Percentiles rank a stretch among this genome's conserved stretches.
Evolutionary conservation across 1,139 yeast species (phyloP).

Genomic region (Kazachstania sp.): DNA sequence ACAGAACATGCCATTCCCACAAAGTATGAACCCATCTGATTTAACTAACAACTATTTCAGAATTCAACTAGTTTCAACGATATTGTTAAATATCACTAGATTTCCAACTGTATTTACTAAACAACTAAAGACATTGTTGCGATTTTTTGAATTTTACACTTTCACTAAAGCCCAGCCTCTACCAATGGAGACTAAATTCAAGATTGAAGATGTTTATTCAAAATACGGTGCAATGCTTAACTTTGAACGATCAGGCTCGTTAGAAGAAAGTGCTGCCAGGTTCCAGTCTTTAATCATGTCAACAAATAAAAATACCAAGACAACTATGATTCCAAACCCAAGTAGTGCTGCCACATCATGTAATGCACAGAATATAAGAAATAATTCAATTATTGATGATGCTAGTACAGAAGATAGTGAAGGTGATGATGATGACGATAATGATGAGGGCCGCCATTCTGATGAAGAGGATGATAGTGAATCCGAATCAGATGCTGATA

Average conservation of each 20-base stretch:
- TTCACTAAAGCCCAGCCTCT: slow-evolving; percentile 55
- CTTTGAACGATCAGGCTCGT: slow-evolving; percentile 35
- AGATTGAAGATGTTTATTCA: slow-evolving; percentile 40
- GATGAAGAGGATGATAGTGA: slow-evolving; percentile 18
- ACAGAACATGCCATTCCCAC: slow-evolving; percentile 50
- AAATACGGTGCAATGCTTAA: slow-evolving; percentile 25
- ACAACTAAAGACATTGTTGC: slow-evolving; percentile 41
- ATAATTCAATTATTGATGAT: not conserved
- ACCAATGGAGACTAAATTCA: slow-evolving; percentile 58
- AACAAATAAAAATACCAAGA: not conserved
- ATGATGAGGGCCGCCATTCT: slow-evolving; percentile 11
- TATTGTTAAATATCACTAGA: slow-evolving; percentile 27
- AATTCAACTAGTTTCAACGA: slow-evolving; percentile 44
- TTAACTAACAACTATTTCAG: slow-evolving; percentile 64
- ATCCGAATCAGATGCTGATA: slow-evolving; percentile 11
- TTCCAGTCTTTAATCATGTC: slow-evolving; percentile 26
- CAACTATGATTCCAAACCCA: not conserved
- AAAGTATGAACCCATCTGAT: slow-evolving; percentile 39
- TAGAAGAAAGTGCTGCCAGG: slow-evolving; percentile 37
- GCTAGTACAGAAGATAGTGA: slow-evolving; percentile 6
- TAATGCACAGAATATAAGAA: not conserved
- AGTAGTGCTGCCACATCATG: too few relatives aligned
- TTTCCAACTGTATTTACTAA: slow-evolving; percentile 16
- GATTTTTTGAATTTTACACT: slow-evolving; percentile 68
- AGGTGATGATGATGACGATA: slow-evolving; percentile 17